phyloP scores from a whole-genome alignment of 2,329 filamentous ascomycete species.

The Graphilbum ipis-grandicollis region DNA sequence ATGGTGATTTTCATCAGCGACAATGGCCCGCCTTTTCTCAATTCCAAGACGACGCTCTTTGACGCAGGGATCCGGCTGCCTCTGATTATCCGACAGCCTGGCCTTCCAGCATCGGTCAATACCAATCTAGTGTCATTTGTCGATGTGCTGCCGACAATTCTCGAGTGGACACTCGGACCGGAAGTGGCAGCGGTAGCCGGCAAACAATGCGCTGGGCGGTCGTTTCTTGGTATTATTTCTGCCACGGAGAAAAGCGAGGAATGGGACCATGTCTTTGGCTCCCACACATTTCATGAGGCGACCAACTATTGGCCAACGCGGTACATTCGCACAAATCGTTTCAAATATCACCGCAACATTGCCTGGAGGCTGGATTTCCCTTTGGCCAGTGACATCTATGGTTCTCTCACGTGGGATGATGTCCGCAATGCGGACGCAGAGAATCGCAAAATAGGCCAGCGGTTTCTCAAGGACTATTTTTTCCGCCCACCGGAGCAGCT shows the following conservation, averaged over 20 bases:
- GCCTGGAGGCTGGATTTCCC: conserved; percentile 31
- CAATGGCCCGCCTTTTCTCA: conserved; percentile 30
- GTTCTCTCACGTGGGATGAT: conserved; percentile 23
- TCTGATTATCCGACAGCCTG: conserved; percentile 20
- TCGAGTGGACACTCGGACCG: conserved; percentile 19
- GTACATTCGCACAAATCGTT: conserved; percentile 21
- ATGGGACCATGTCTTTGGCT: conserved; percentile 26
- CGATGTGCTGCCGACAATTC: conserved; percentile 26
- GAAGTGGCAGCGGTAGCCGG: conserved; percentile 2
- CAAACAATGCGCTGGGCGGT: conserved; percentile 14
- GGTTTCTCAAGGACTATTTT: conserved; percentile 23
- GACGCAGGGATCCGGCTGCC: conserved; percentile 27
- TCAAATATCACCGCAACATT: conserved; percentile 33
- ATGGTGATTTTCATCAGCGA: conserved; percentile 29
- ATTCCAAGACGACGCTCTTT: conserved; percentile 32
- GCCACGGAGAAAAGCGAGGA: conserved; percentile 6
- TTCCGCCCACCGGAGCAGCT: conserved; percentile 26
- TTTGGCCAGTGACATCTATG: conserved; percentile 28
- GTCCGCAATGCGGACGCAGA: conserved; percentile 18
- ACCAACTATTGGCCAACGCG: conserved; percentile 33
- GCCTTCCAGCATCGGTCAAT: conserved; percentile 15
- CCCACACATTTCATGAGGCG: conserved; percentile 33
- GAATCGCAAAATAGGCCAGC: conserved; percentile 18
- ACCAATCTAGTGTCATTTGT: conserved; percentile 26
- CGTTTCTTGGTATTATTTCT: conserved; percentile 20